Evolutionary conservation across 2,329 filamentous ascomycete genomes (phyloP), one percentile per base, ranked within the genome.

Genomic region (Onygena corvina): DNA sequence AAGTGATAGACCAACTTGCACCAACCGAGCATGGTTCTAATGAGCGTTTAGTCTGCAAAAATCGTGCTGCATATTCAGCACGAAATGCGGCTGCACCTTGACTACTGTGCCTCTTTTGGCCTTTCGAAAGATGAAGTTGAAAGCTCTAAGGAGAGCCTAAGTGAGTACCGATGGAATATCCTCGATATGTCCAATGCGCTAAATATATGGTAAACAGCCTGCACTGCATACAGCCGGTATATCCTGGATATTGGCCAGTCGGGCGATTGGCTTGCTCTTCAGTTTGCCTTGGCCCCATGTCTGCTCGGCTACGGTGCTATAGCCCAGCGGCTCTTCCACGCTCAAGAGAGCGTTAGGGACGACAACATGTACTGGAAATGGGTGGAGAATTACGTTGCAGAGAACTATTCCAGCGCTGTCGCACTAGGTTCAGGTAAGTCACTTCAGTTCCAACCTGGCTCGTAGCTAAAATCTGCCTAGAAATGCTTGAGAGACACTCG

Each of bases 201-300:
- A 25, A 42, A n/a, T n/a, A n/a, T n/a, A 5, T 29, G 1, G 11
- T 6, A 4, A 33, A 47, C 56, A 75, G 83, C 84, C n/a, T 88
- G 83, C 60, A 86, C 81, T 6, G 85, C 86, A 36, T 92, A 93
- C 63, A 88, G 83, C 51, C 73, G 84, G 62, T 94, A 90, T 64
- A 83, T 94, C 21, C 79, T 95, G 49, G 90, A 96, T 59, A 75
- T 94, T 16, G 90, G 90, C 4, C 80, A 87, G 58, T 87, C 84
- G 1, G 80, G 92, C 61, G 88, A 94, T 68, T 93, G 83, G 81
- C 73, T 95, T 38, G 88, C 82, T 3, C 75, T 96, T 7, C 87
- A 94, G 60, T 72, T 95, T 53, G 82, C 86, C 3, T 74, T 95
- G 48, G 80, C 89, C 11, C 88, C 90, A 0, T 95, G 90, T 62